These are phyloP conservation scores for Epichloe hybrida DNA, from an alignment of 2,329 filamentous ascomycete species.

Conservation along the genomic window DNA sequence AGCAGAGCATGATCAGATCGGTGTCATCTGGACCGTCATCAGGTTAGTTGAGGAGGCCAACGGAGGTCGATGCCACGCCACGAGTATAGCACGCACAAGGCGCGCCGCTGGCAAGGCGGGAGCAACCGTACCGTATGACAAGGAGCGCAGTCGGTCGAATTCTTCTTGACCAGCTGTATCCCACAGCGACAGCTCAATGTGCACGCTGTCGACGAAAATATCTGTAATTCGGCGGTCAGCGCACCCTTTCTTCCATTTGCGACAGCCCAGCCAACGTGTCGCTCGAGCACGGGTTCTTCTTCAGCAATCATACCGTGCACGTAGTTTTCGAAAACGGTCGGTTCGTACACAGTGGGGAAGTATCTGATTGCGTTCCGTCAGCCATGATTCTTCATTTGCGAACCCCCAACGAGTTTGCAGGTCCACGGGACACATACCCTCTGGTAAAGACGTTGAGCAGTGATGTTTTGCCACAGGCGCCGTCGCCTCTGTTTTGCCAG, in stretches of 20 bases:
- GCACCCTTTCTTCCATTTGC: background rate
- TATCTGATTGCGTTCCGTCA: constrained; percentile 42
- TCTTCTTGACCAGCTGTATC: constrained; percentile 98
- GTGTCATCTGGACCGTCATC: constrained; percentile 50
- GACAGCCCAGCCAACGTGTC: background rate
- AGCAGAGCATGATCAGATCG: constrained; percentile 97
- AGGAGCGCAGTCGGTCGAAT: constrained; percentile 87
- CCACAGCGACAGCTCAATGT: constrained; percentile 96
- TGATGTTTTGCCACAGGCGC: constrained; percentile 94
- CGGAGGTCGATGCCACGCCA: too few relatives aligned
- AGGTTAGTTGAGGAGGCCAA: constrained; percentile 5
- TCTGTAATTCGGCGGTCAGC: constrained; percentile 37
- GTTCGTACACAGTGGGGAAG: constrained; percentile 96
- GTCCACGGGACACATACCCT: constrained; percentile 47
- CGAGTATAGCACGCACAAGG: background rate
- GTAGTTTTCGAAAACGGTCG: constrained; percentile 98
- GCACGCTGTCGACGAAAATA: constrained; percentile 93
- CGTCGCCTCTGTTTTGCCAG: constrained; percentile 56
- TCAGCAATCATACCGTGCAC: constrained; percentile 62
- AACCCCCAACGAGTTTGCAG: background rate
- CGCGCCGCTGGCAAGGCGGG: background rate
- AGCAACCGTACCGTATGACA: constrained; percentile 64
- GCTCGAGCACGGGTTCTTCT: background rate
- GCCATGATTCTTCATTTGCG: background rate
- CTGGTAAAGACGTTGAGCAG: constrained; percentile 95